A percentile compares a stretch with the other conserved stretches of the same genome.
These are phyloP conservation scores for Colletotrichum graminicola DNA, from an alignment of 2,329 filamentous ascomycete genomes.

Conservation along the genomic window DNA sequence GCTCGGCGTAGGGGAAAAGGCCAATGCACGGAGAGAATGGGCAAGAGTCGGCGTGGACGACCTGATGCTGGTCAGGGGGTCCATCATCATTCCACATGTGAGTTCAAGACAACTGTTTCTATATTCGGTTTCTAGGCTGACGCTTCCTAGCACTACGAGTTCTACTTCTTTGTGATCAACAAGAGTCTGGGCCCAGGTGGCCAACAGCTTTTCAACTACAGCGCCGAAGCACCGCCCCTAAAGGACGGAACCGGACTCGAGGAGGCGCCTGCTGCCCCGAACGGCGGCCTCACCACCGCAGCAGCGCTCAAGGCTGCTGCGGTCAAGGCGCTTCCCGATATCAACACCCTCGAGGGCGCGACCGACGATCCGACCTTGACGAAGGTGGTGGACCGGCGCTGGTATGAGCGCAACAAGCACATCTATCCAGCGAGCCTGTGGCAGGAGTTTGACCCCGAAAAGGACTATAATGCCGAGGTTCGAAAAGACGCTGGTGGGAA, in stretches of 20 bases:
- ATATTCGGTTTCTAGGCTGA: conserved; percentile 43
- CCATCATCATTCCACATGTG: conserved; percentile 94
- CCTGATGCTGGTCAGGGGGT: conserved; percentile 90
- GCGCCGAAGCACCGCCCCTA: conserved; percentile 58
- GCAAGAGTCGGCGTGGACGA: conserved; percentile 95
- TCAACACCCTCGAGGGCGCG: conserved; percentile 77
- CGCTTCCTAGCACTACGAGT: conserved; percentile 84
- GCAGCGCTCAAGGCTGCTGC: conserved; percentile 53
- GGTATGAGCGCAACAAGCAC: conserved; percentile 98
- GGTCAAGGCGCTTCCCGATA: conserved; percentile 56
- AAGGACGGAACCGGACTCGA: conserved; percentile 38
- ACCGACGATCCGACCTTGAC: conserved; percentile 83
- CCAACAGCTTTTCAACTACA: conserved; percentile 81
- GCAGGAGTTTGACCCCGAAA: conserved; percentile 93
- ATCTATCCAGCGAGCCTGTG: conserved; percentile 97
- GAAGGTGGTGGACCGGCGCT: conserved; percentile 94
- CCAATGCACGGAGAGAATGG: conserved; percentile 83
- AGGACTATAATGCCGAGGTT: conserved; percentile 83
- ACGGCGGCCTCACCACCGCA: conserved; percentile 51
- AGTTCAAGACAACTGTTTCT: conserved; percentile 53
- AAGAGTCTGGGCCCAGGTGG: conserved; percentile 81
- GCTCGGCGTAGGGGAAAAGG: conserved; percentile 77
- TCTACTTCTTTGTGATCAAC: conserved; percentile 97
- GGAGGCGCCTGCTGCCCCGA: conserved; percentile 38
- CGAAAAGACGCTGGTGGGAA: conserved; percentile 90